These are phyloP conservation scores for Lindgomyces ingoldianus DNA, from an alignment of 495 filamentous ascomycete genomes.

Conservation along the genomic window DNA sequence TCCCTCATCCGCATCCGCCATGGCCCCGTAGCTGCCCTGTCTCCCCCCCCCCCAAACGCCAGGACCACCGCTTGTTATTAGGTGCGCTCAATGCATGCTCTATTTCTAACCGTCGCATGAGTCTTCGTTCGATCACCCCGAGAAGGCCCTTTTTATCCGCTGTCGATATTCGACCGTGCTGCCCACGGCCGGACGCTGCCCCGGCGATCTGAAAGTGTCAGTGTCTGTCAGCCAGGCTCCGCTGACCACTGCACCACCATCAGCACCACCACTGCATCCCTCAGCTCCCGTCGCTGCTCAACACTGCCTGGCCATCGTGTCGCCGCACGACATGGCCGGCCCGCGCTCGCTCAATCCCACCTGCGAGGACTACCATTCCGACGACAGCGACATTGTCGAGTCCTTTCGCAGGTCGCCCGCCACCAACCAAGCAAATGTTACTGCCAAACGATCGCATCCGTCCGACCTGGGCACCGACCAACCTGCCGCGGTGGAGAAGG, in stretches of 20 bases:
- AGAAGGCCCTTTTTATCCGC: conserved; percentile 24
- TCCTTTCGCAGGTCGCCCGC: conserved; percentile 48
- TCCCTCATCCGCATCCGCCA: conserved; percentile 9
- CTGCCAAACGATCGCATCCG: conserved; percentile 57
- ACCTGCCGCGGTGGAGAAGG: conserved; percentile 21
- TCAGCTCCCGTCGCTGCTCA: not conserved
- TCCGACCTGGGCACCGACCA: conserved; percentile 31
- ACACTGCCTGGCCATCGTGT: conserved; percentile 1
- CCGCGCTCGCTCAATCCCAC: conserved; percentile 44
- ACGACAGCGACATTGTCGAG: conserved; percentile 43
- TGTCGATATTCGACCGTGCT: conserved; percentile 32
- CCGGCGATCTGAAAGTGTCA: conserved; percentile 2
- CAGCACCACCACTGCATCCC: not conserved
- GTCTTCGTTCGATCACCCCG: not conserved
- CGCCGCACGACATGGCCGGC: conserved; percentile 25
- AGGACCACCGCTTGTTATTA: not conserved
- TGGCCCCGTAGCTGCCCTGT: conserved; percentile 14
- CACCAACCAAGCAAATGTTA: conserved; percentile 51
- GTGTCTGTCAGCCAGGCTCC: not conserved
- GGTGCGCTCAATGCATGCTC: conserved; percentile 1
- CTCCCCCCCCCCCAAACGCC: not conserved
- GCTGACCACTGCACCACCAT: conserved; percentile 11
- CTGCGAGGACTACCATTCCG: conserved; percentile 61
- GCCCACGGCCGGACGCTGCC: not conserved
- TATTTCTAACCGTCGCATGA: conserved; percentile 4